These are phyloP conservation scores for Gymnopus androsaceus DNA, from an alignment of 1,284 basidiomycete genomes.

Conservation along the genomic window DNA sequence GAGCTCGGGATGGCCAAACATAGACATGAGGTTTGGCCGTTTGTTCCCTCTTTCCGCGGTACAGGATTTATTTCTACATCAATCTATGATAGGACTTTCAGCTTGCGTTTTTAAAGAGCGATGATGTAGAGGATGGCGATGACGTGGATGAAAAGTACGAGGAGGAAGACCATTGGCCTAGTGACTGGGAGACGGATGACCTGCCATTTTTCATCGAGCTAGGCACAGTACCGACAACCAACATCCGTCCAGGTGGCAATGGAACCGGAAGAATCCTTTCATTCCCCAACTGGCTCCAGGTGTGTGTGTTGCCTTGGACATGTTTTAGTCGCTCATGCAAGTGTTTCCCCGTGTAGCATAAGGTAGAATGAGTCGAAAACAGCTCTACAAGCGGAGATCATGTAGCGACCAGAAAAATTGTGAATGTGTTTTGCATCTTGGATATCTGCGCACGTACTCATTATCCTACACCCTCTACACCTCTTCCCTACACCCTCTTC, in stretches of 20 bases:
- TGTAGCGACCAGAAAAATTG: conserved; percentile 14
- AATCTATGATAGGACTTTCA: not conserved
- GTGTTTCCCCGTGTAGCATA: not conserved
- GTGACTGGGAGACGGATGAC: conserved; percentile 17
- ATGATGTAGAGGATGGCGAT: conserved; percentile 8
- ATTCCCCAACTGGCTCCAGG: conserved; percentile 23
- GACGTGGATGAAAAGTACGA: not conserved
- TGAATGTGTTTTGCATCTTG: not conserved
- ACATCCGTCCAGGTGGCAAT: not conserved
- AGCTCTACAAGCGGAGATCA: not conserved
- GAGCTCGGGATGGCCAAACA: not conserved
- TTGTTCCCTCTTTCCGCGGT: too few relatives aligned
- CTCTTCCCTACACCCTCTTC: too few relatives aligned
- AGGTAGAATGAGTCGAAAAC: not conserved
- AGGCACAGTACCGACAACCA: conserved; percentile 11
- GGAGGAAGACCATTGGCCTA: conserved; percentile 15
- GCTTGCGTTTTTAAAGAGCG: not conserved
- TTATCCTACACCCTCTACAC: too few relatives aligned
- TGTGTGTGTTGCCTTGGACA: too few relatives aligned
- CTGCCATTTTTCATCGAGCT: not conserved
- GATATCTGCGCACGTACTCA: too few relatives aligned
- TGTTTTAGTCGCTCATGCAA: not conserved
- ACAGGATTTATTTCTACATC: too few relatives aligned
- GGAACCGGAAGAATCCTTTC: conserved; percentile 20
- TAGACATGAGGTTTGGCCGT: conserved; percentile 1